Base-by-base conservation (phyloP, 2,329 filamentous ascomycete species). In the Trichophyton simii region DNA sequence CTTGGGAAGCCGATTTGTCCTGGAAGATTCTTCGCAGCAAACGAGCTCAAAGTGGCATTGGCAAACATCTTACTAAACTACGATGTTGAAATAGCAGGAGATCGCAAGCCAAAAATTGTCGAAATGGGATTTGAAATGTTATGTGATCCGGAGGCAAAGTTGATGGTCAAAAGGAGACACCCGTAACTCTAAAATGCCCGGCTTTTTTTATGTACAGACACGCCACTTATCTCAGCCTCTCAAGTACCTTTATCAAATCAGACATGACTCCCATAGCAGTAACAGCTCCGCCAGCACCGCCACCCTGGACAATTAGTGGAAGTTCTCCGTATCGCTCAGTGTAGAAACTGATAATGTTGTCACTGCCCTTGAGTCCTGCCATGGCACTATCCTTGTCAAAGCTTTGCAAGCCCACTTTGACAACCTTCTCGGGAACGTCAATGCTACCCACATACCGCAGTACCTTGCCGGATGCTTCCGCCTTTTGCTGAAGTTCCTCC, bases 331-430 rank as follows among this genome's bases (percentile, higher is more conserved):
- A 99, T 69, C 94, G 83, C 80, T 95, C 88, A 4, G 94, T 99
- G 77, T 96, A 95, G 80, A 99, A 96, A 79, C 87, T 95, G 72
- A 99, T 96, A 73, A 99, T 95, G 79, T 99, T 99, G 73, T 97
- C 94, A 74, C 91, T 97, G 41, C 94, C 94, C 82, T 96, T 95
- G 62, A 99, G 81, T 57, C 88, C 87, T 13, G 94, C 94, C 76
- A 99, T 96, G 11, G 94, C 89, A 71, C 95, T 90, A 63, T 87
- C 88, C 68, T 84, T 84, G 67, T 95, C 91, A 68, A 91, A 91
- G 76, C 87, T 89, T 80, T 96, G 87, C 66, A 99, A 77, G 1
- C 94, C 92, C 62, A 99, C 94, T 79, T 91, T 95, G 73, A 97
- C 88, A 67, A 85, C 79, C 72, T 89, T 87, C 64, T 81, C 82